Base-by-base conservation (phyloP, 805 yeast species). In the Myxozyma mucilagina region DNA sequence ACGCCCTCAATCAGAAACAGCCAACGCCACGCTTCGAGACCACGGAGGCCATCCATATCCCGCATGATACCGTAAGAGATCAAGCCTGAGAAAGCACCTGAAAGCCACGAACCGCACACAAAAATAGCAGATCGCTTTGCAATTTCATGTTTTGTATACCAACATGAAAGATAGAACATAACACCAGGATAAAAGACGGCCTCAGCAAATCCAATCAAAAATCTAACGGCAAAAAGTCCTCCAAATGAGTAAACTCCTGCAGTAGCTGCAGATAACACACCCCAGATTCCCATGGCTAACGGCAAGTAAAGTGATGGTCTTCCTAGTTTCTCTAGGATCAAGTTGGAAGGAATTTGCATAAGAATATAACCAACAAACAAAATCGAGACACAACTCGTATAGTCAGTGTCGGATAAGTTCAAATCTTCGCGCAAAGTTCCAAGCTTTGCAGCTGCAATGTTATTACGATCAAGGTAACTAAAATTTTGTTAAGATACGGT, bases 1-100 rank as follows among this genome's bases (percentile, higher is more conserved):
- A 77, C 75, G 47, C 87, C 87, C 70, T 82, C 86, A 48, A 83
- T 79, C 52, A 82, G 73, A 65, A 83, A 83, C 47, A 83, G 76
- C 80, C 83, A 83, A 68, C 83, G 74, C 87, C 87, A 83, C 11
- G 80, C 75, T 51, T 78, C 72, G 34, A 78, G 66, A 14, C 83
- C 82, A 20, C 72, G 72, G 39, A 56, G 61, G 6, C 79, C 78
- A 55, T 78, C 79, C 73, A 78, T 70, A 51, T 74, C 73, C 44
- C 79, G 71, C 49, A 82, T 72, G 53, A 82, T 82, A 39, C 84
- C 86, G 36, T 82, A 81, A 11, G 84, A 83, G 58, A 83, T 80
- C 58, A 82, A 74, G 10, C 85, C 85, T 16, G 83, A 75, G 63
- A 81, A 79, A 1, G 85, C 85, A 48, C 86, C 84, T 35, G 84